These are phyloP conservation scores for Eutrema yunnanense DNA, from an alignment of 345 rosid species.

Conservation along the genomic window DNA sequence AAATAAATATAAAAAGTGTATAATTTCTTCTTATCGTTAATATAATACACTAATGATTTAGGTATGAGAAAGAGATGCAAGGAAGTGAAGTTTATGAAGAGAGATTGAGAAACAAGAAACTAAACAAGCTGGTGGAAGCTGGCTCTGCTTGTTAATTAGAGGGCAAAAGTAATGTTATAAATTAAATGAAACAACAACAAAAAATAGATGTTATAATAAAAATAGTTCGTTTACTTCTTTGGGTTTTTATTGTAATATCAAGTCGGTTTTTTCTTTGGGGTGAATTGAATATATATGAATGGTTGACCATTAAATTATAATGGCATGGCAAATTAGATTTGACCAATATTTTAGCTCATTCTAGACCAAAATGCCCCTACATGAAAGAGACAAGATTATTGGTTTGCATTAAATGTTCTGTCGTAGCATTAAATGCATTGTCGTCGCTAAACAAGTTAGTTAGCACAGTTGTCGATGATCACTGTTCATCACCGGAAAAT, in stretches of 20 bases:
- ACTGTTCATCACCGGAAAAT: no score
- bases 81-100: slow-evolving; percentile 51
- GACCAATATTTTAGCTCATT: no score
- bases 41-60: background rate
- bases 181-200: background rate
- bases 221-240: background rate
- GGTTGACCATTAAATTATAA: no score
- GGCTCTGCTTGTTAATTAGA: slow-evolving; percentile 37
- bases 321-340: no score
- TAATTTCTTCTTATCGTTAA: background rate
- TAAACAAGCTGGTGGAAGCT: slow-evolving; percentile 61
- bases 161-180: background rate
- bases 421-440: no score
- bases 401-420: no score
- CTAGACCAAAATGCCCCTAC: no score
- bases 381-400: no score
- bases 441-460: no score
- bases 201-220: background rate
- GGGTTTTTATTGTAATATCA: background rate
- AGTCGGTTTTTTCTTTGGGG: background rate
- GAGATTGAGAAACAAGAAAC: slow-evolving; percentile 60
- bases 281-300: no score
- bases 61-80: slow-evolving; percentile 51
- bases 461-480: no score
- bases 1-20: no score